Evolutionary conservation across 1,284 basidiomycete species (phyloP).

Genomic region (Sporisorium scitamineum): DNA sequence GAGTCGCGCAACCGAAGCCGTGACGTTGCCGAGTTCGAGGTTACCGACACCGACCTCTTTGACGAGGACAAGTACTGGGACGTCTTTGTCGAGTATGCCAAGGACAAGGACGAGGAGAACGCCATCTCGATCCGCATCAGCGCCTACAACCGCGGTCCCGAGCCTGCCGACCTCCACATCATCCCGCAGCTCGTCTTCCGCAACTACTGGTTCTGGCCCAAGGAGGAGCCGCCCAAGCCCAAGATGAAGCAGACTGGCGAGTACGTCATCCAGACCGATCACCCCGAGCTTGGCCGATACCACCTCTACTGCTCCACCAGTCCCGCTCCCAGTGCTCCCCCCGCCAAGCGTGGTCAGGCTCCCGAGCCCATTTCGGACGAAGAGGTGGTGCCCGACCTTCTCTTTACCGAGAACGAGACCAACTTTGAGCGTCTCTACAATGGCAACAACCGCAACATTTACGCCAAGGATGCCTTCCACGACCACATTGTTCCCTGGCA

Average conservation of each 20-base stretch:
- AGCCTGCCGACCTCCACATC: slow-evolving; percentile 92
- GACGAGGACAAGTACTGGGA: slow-evolving; percentile 98
- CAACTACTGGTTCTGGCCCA: slow-evolving; percentile 96
- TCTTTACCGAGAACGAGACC: slow-evolving; percentile 84
- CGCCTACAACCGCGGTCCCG: slow-evolving; percentile 94
- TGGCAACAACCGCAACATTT: slow-evolving; percentile 79
- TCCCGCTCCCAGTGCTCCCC: slow-evolving; percentile 85
- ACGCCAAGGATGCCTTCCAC: slow-evolving; percentile 98
- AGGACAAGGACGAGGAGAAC: slow-evolving; percentile 91
- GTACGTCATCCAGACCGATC: slow-evolving; percentile 73
- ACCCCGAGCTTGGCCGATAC: slow-evolving; percentile 74
- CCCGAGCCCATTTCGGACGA: slow-evolving; percentile 65
- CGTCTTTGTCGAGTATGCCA: slow-evolving; percentile 85
- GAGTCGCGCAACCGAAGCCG: slow-evolving; percentile 86
- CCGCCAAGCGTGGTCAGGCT: slow-evolving; percentile 73
- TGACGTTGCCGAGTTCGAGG: slow-evolving; percentile 90
- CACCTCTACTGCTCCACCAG: slow-evolving; percentile 91
- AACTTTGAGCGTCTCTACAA: slow-evolving; percentile 92
- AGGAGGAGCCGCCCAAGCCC: slow-evolving; percentile 82
- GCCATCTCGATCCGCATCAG: slow-evolving; percentile 93
- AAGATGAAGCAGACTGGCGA: slow-evolving; percentile 75
- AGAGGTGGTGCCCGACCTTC: slow-evolving; percentile 71
- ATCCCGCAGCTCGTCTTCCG: slow-evolving; percentile 96
- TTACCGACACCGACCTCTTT: slow-evolving; percentile 90
- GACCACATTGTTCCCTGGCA: slow-evolving; percentile 92